Evolutionary conservation across 805 yeast genomes (phyloP), one percentile per base, ranked within the genome.

Genomic region (Kodamaea kaohsiungensis): DNA sequence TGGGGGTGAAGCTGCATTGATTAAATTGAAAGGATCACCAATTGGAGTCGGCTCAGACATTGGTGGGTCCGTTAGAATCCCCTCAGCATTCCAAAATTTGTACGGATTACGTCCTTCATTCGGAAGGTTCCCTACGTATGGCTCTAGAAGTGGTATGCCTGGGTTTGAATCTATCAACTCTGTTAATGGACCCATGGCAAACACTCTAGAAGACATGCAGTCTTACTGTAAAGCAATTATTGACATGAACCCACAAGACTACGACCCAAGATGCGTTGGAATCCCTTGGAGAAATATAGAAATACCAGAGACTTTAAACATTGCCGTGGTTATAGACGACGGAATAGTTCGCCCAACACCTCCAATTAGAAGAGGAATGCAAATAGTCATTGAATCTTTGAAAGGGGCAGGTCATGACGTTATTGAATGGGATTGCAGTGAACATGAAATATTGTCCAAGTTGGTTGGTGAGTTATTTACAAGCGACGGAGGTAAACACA

Each of bases 41-140:
- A 49, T 81, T 35, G 87, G 87, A 17, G 63, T 84, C 46, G 87
- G 87, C 13, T 75, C 80, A 12, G 86, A 82, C 59, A 77, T 80
- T 51, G 85, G 84, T 27, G 85, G 86, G 10, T 69, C 77, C 13
- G 70, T 81, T 37, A 68, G 85, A 51, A 71, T 72, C 43, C 85
- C 86, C 0, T 76, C 83, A 7, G 67, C 77, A 27, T 70, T 66
- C 56, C 71, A 72, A 43, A 75, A 76, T 47, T 53, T 75, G 35
- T 81, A 69, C 61, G 75, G 78, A 1, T 57, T 81, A 47, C 73
- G 72, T 58, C 82, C 84, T 1, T 66, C 81, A 3, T 69, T 72
- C 57, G 77, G 79, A n/a, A 59, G 84, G 57, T 65, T 79, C 52
- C 79, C 80, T 3, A 68, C 70, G 25, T 63, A 59, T 15, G 74